Percentiles rank a stretch among this genome's conserved stretches.
These are phyloP conservation scores for Ceratobasidium sp. DNA, from an alignment of 1,284 basidiomycete genomes.

Conservation along the genomic window DNA sequence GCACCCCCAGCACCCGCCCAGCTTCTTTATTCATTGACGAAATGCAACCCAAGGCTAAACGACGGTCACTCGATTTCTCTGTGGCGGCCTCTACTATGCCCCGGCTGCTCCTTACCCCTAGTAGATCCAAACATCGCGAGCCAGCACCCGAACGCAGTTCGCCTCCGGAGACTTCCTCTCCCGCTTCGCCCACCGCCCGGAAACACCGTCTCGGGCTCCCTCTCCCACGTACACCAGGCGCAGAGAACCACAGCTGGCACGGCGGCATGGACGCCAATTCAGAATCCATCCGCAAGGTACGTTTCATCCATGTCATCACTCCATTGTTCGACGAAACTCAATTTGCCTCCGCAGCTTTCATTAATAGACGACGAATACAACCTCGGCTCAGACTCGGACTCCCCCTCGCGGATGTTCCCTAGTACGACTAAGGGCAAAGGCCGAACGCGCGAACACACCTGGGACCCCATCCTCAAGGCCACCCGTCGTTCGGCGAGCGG, in stretches of 20 bases:
- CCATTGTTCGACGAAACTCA: constrained; percentile 8
- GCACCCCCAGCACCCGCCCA: constrained; percentile 41
- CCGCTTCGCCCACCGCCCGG: constrained; percentile 29
- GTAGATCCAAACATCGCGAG: constrained; percentile 27
- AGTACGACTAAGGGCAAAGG: constrained; percentile 29
- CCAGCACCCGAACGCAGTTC: constrained; percentile 42
- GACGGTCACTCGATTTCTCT: constrained; percentile 43
- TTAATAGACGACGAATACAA: constrained; percentile 43
- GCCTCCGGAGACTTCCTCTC: constrained; percentile 22
- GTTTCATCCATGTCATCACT: background rate
- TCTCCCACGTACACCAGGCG: constrained; percentile 20
- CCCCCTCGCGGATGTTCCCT: constrained; percentile 25
- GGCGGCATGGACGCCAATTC: constrained; percentile 39
- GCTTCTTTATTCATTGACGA: constrained; percentile 27
- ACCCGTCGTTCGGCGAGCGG: constrained; percentile 9
- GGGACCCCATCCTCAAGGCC: constrained; percentile 29
- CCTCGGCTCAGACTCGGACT: constrained; percentile 34
- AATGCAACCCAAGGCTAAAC: constrained; percentile 46
- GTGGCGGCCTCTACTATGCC: constrained; percentile 19
- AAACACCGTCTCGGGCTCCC: constrained; percentile 29
- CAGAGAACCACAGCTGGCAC: constrained; percentile 39
- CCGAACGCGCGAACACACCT: constrained; percentile 9
- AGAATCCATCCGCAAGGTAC: constrained; percentile 31
- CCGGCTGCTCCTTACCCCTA: constrained; percentile 43
- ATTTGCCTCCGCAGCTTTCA: constrained; percentile 20